Evolutionary conservation across 345 rosid genomes (phyloP), one percentile per base, ranked within the genome.

Genomic region (Eucalyptus regnans): DNA sequence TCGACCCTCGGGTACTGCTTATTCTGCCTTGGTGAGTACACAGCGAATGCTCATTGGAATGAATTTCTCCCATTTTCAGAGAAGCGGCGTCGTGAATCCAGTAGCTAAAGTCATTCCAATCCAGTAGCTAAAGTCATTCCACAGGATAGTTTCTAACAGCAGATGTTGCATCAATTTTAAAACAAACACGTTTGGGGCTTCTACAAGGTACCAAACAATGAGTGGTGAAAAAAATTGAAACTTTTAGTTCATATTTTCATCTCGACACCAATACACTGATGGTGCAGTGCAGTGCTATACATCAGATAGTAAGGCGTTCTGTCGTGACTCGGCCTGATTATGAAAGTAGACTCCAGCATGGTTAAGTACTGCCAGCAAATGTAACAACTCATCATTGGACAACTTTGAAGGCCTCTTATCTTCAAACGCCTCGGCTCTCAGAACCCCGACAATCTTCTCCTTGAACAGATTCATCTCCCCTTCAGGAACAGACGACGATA

Each of bases 331-430:
- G 37, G 90, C 87, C 79, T 50, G 89, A 86, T 91, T 86, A 88
- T 93, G 97, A 89, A 97, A 98, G 90, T 87, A 93, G 4, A 96
- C 90, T 56, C 98, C 99, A 87, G 95, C 92, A 90, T 92, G 93
- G 92, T 98, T 96, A 81, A 98, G 92, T 90, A 91, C 88, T 80
- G 94, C 93, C 23, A 97, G 96, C 91, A 98, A 90, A 90, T 90
- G 92, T 86, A 97, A 89, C 18, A 98, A 91, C 88, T 97, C 94
- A 68, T 89, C 94, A 64, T 94, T 95, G 64, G 93, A 93, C 87
- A 97, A 91, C 93, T 96, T 97, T 4, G 95, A 94, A 80, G 99
- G 96, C 91, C 99, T 96, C 93, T 95, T 96, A n/a, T 95, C 95
- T 90, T 92, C 94, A 51, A 94, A 96, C 51, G 94, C 94, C 50